Evolutionary conservation across 352 stramenopile species (phyloP), one percentile per base, ranked within the genome.

Genomic region (Globisporangium yorkense): DNA sequence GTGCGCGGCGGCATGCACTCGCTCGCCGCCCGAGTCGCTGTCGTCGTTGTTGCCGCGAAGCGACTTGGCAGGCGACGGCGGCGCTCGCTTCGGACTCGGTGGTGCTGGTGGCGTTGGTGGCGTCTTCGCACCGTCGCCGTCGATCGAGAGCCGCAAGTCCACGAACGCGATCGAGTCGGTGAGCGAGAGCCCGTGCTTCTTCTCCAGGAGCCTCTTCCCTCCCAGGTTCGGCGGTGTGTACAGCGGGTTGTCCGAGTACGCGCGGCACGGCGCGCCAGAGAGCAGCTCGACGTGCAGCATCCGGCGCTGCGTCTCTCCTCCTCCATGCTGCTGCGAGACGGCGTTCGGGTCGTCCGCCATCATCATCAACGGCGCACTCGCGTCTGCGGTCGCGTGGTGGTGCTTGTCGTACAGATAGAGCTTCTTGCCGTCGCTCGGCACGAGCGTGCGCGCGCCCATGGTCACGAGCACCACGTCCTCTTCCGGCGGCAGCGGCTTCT

Each of bases 401-500:
- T 83, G 62, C 35, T 80, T 86, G 54, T 88, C 79, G 54, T 87
- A 73, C 48, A 90, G 56, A 54, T 84, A 93, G 24, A 94, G 55
- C 53, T 84, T 89, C 48, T 86, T 84, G 10, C 84, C 84, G 47
- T 94, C 84, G 43, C 81, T 89, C 2, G 82, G 84, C 0, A 89
- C 67, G 16, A 94, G 41, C 3, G 80, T 61, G 24, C 84, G 77
- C 2, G 80, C 70, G 1, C 77, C 84, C 65, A 94, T 83, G 0
- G 84, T 91, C 27, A 94, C 78, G 12, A 89, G 65, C 3, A 89
- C 63, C 5, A 91, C 79, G 40, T 94, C 84, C 66, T 94, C 78
- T 39, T 92, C 81, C 2, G 81, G 75, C 3, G 73, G 67, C 20
- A 72, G 52, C 27, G 65, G 66, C 52, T 78, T 87, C 31, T 86